Percentiles rank a stretch among this genome's conserved stretches.
Conservation (phyloP, 192 early-diverging fungal species). For the Coemansia guatemalensis region DNA sequence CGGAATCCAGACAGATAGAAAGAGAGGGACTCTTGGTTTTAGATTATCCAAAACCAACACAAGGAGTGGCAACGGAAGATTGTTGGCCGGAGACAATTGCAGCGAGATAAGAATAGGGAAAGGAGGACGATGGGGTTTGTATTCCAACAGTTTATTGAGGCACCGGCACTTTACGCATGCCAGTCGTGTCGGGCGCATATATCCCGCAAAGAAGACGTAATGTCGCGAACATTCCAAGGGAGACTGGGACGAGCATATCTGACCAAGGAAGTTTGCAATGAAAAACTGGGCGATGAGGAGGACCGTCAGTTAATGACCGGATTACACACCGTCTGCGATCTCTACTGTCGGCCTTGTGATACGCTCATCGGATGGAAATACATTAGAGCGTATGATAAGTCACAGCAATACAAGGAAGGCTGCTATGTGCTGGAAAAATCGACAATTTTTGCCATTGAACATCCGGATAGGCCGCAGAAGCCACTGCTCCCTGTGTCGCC, state of each 20-base stretch:
- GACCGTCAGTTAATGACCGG: slow-evolving; percentile 53
- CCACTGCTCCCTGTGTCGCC: slow-evolving; percentile 13
- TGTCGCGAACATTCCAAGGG: slow-evolving; percentile 47
- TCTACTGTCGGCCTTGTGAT: slow-evolving; percentile 35
- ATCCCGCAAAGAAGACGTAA: slow-evolving; percentile 30
- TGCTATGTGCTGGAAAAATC: slow-evolving; percentile 48
- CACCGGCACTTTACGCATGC: slow-evolving; percentile 38
- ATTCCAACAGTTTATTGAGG: slow-evolving; percentile 39
- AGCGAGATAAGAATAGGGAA: neutral
- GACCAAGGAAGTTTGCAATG: slow-evolving; percentile 44
- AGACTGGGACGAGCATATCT: slow-evolving; percentile 43
- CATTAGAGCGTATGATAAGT: slow-evolving; percentile 28
- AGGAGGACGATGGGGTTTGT: slow-evolving; percentile 35
- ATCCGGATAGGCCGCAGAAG: neutral
- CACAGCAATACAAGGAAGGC: slow-evolving; percentile 52
- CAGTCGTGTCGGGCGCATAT: slow-evolving; percentile 36
- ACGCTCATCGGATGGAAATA: slow-evolving; percentile 48
- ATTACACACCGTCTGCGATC: slow-evolving; percentile 46
- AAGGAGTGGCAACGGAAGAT: neutral
- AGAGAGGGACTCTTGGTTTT: too few species aligned
- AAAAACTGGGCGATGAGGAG: slow-evolving; percentile 30
- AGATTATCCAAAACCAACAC: too few species aligned
- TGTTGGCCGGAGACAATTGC: neutral
- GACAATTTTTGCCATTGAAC: slow-evolving; percentile 19
- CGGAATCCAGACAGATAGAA: too few species aligned